Percentiles rank a stretch among this genome's conserved stretches.
Evolutionary conservation across 2,329 filamentous ascomycete genomes (phyloP).

Genomic region (Geosmithia morbida): DNA sequence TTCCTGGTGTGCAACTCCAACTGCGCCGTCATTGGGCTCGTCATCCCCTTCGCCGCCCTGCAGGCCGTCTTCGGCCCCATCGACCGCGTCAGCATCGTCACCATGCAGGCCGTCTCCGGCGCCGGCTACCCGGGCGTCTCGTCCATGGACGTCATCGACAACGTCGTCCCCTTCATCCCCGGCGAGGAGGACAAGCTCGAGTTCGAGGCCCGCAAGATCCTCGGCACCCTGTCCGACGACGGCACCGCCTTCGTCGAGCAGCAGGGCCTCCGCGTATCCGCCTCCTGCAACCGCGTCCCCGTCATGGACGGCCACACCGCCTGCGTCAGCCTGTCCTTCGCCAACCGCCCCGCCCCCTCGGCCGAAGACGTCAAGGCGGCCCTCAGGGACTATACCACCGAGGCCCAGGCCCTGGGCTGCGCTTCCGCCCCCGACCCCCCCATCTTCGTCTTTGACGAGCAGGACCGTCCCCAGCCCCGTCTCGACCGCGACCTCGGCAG

Average conservation of each 20-base stretch:
- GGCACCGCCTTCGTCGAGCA: constrained; percentile 67
- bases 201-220: constrained; percentile 88
- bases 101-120: constrained; percentile 87
- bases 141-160: constrained; percentile 92
- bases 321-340: constrained; percentile 81
- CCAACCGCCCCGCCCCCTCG: constrained; percentile 56
- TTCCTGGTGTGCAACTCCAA: constrained; percentile 98
- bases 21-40: constrained; percentile 91
- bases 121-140: constrained; percentile 83
- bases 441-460: constrained; percentile 81
- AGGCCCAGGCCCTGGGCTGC: constrained; percentile 72
- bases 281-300: constrained; percentile 85
- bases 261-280: constrained; percentile 58
- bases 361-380: constrained; percentile 67
- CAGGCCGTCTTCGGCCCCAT: constrained; percentile 77
- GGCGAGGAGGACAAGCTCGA: constrained; percentile 96
- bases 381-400: constrained; percentile 65
- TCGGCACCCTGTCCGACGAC: constrained; percentile 59
- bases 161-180: constrained; percentile 84
- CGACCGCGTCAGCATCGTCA: constrained; percentile 64
- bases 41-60: constrained; percentile 86
- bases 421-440: constrained; percentile 70
- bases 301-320: constrained; percentile 91
- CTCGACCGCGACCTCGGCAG: constrained; percentile 74
- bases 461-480: constrained; percentile 80